Base-by-base conservation (phyloP, 192 early-diverging fungal species). In the Podila minutissima region DNA sequence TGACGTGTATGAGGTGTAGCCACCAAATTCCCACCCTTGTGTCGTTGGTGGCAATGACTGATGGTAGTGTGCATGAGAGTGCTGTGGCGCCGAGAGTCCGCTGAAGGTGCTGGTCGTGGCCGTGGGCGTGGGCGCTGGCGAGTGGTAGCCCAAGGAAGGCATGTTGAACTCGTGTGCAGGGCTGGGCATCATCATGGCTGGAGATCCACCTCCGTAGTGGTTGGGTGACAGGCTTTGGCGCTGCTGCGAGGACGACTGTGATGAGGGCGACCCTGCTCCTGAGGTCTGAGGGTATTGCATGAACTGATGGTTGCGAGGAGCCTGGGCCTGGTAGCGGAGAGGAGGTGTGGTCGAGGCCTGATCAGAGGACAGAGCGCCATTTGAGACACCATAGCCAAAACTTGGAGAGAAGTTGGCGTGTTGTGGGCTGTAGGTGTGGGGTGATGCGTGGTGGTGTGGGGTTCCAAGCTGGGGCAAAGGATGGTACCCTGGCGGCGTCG, bases 161-260 rank as follows among this genome's bases (percentile, higher is more conserved):
- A 81, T 41, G 51, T 81, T 81, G 41, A 81, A 81, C 24, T 81
- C 77, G 33, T 73, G 76, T 17, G 67, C 67, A 26, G 77, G 71
- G 77, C 55, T 69, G 20, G 77, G 77, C 77, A 81, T 81, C 77
- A 81, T 81, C 77, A 81, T 73, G 4, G 77, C 77, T 22, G 76
- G 76, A 31, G 76, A 79, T 53, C 70, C 76, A 57, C 51, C 71
- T 20, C 66, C 66, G 9, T 81, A 67, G n/a, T 67, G 66, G 5
- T 71, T 71, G 17, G 77, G 77, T 0, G 77, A 81, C 29, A 81
- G 24, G 24, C 77, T 81, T 48, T 81, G 77, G 8, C 71, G 77
- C 69, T 81, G 77, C 69, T 77, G 74, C 35, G 64, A 62, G 26
- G 32, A 28, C 6, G 59, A 31, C 35, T 65, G 63, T 33, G 69